phyloP scores from a whole-genome alignment of 2,329 filamentous ascomycete species.

The Calycina marina region DNA sequence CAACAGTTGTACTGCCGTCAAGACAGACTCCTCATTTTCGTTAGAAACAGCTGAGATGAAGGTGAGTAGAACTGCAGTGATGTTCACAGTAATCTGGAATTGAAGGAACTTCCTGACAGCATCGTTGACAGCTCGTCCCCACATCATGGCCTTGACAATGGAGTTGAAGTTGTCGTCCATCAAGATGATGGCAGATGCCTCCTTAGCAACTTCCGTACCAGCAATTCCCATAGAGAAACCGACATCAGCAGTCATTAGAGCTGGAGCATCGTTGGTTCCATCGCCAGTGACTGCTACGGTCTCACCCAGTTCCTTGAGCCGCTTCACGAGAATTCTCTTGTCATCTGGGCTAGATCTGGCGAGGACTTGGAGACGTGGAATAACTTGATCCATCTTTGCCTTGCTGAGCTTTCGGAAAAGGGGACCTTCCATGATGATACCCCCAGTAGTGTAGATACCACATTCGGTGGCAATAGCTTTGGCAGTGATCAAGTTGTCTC shows the following conservation, averaged over 20 bases:
- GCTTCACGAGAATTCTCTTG: constrained; percentile 49
- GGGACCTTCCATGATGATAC: constrained; percentile 54
- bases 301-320: constrained; percentile 49
- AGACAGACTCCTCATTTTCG: constrained; percentile 45
- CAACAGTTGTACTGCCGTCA: constrained; percentile 66
- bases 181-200: constrained; percentile 45
- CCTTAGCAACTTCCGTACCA: constrained; percentile 49
- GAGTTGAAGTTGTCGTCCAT: constrained; percentile 50
- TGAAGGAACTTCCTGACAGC: constrained; percentile 38
- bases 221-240: constrained; percentile 55
- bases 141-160: constrained; percentile 47
- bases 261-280: constrained; percentile 51
- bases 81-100: constrained; percentile 59
- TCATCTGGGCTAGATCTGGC: constrained; percentile 57
- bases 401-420: constrained; percentile 47
- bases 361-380: constrained; percentile 52
- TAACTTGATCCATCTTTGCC: constrained; percentile 39
- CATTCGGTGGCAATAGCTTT: constrained; percentile 61
- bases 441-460: constrained; percentile 40
- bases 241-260: constrained; percentile 50
- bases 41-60: constrained; percentile 64
- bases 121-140: constrained; percentile 43
- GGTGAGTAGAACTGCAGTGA: constrained; percentile 63
- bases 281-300: constrained; percentile 54
- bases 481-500: constrained; percentile 58